These are phyloP conservation scores for Amaranthus hypochondriacus DNA, from an alignment of 148 eudicot species.

Conservation along the genomic window DNA sequence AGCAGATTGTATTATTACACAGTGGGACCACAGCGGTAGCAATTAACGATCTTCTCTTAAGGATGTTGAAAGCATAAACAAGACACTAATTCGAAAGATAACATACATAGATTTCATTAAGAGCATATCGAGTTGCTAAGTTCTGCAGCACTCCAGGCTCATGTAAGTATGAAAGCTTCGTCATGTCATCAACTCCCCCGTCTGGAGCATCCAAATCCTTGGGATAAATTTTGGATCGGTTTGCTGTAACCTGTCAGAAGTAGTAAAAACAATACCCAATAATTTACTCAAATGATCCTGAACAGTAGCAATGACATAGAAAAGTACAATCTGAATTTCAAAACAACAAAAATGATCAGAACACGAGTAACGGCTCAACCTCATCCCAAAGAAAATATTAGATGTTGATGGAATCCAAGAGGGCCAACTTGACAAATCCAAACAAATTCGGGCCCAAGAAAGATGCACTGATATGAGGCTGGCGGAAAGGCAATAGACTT, in stretches of 20 bases:
- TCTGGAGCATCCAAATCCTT: slow-evolving; percentile 89
- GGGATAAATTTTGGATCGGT: slow-evolving; percentile 54
- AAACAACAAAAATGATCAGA: too few species aligned
- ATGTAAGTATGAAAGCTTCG: slow-evolving; percentile 83
- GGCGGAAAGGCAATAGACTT: too few species aligned
- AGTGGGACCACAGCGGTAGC: slow-evolving; percentile 39
- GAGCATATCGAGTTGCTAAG: slow-evolving; percentile 62
- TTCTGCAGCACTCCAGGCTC: slow-evolving; percentile 95
- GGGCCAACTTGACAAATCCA: too few species aligned
- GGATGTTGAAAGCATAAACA: slow-evolving; percentile 12
- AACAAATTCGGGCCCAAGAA: too few species aligned
- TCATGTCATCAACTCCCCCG: slow-evolving; percentile 98
- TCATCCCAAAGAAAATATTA: too few species aligned
- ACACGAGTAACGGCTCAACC: too few species aligned
- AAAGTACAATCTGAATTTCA: too few species aligned
- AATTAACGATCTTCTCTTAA: slow-evolving; percentile 33
- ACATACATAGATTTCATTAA: slow-evolving; percentile 90
- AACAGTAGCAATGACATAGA: neutral
- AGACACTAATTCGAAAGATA: slow-evolving; percentile 12
- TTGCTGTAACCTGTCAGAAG: slow-evolving; percentile 42
- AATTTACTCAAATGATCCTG: neutral
- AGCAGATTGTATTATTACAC: slow-evolving; percentile 42
- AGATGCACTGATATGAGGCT: too few species aligned
- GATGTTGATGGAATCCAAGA: too few species aligned
- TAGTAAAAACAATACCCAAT: neutral